Base-by-base conservation (phyloP, 331 rosid genomes). In the Saraca asoca region DNA sequence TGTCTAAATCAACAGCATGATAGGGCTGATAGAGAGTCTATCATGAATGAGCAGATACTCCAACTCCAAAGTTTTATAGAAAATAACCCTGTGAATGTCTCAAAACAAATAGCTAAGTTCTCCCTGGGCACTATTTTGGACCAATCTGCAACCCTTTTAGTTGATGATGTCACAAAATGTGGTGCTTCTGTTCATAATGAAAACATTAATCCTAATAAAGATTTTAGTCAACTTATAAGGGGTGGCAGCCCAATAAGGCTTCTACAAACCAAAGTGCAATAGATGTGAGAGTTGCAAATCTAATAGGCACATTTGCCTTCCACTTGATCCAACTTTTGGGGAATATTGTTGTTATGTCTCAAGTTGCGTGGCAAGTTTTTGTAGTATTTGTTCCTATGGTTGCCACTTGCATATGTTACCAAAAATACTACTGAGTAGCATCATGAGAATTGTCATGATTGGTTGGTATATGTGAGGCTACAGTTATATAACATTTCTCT, bases 161-260 rank as follows among this genome's bases (percentile, higher is more conserved):
- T 70, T 51, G 51, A 71, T 64, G 78, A 57, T 72, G 73, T n/a
- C n/a, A 58, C 12, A 9, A 49, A 31, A 20, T 42, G 16, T 49
- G 77, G 60, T 61, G 48, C 75, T 80, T 74, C 81, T 71, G 75
- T 62, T 66, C 77, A 55, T 49, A 39, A 62, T 33, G 82, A 73
- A 75, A 71, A 78, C 59, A 68, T 50, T 31, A 56, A 54, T 69
- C 38, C 77, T 56, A 66, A 68, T 20, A 63, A 45, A 54, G 64
- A 74, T 70, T 66, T 73, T 72, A 55, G 84, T 71, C 77, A 71
- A 64, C 70, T 45, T 53, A 61, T 57, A 43, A 63, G 34, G 73
- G 78, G 73, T 76, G 84, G 80, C 70, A 93, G 85, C 80, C 87
- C 95, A 55, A 83, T 89, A 67, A 78, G 78, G 67, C 95, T 89